A percentile compares a stretch with the other conserved stretches of the same genome.
phyloP scores from a whole-genome alignment of 108 stramenopile species.

The Craspedostauros australis region DNA sequence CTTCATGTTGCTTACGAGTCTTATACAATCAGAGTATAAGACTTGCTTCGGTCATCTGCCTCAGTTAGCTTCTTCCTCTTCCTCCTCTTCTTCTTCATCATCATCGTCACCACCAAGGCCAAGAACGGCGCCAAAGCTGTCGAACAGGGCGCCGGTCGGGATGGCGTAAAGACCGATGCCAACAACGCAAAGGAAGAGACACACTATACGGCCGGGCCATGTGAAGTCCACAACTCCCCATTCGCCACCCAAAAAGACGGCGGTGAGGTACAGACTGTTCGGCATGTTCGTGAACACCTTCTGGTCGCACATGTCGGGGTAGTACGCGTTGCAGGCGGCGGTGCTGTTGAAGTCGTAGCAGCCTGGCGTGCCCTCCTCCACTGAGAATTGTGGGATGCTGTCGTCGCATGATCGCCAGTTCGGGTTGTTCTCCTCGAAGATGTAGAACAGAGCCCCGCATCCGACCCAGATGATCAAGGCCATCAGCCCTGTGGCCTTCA shows the following conservation, averaged over 20 bases:
- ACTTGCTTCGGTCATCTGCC: too few species aligned
- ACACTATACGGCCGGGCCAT: conserved; percentile 79
- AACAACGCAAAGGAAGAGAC: conserved; percentile 71
- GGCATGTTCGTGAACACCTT: conserved; percentile 75
- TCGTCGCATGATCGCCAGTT: conserved; percentile 73
- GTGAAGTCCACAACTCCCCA: conserved; percentile 93
- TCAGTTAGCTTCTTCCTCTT: too few species aligned
- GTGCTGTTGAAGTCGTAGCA: conserved; percentile 75
- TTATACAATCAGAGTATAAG: too few species aligned
- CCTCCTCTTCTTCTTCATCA: conserved; percentile 55
- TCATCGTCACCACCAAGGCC: conserved; percentile 72
- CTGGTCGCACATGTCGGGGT: conserved; percentile 74
- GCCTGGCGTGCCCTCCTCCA: conserved; percentile 32
- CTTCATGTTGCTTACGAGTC: too few species aligned
- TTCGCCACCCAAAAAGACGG: conserved; percentile 88
- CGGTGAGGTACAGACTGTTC: conserved; percentile 74
- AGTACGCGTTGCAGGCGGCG: conserved; percentile 51
- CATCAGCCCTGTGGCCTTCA: conserved; percentile 86
- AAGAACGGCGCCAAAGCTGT: conserved; percentile 80
- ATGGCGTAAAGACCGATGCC: conserved; percentile 88
- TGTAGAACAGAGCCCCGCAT: conserved; percentile 80
- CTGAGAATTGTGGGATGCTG: conserved; percentile 45
- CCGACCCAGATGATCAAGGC: conserved; percentile 91
- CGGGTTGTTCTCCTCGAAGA: conserved; percentile 80
- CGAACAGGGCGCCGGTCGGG: conserved; percentile 86